These are phyloP conservation scores for Baorangia bicolor DNA, from an alignment of 768 basidiomycete species.

Conservation along the genomic window DNA sequence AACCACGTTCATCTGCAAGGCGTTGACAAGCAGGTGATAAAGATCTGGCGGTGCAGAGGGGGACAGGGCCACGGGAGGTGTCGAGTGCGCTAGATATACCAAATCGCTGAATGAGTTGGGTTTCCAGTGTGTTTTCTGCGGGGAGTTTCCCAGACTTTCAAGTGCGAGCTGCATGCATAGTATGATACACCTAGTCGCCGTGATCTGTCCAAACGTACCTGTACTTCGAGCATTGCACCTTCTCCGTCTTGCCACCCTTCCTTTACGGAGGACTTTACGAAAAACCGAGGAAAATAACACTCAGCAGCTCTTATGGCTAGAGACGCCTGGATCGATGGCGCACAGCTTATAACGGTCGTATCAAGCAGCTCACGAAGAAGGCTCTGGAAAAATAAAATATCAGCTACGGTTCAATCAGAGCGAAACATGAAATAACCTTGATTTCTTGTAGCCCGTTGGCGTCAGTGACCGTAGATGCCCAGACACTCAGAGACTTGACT, in stretches of 20 bases:
- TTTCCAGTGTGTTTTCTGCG: constrained; percentile 6
- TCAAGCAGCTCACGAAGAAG: constrained; percentile 36
- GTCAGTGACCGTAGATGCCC: constrained; percentile 11
- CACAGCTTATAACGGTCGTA: constrained; percentile 34
- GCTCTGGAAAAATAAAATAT: constrained; percentile 21
- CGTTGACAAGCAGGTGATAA: constrained; percentile 44
- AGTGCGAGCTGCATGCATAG: constrained; percentile 31
- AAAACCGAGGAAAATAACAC: constrained; percentile 44
- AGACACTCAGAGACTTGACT: constrained; percentile 12
- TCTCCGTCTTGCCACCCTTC: constrained; percentile 43
- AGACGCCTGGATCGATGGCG: constrained; percentile 40
- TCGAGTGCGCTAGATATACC: constrained; percentile 25
- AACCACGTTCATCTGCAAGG: constrained; percentile 51
- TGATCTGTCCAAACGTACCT: constrained; percentile 36
- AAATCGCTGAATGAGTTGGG: constrained; percentile 29
- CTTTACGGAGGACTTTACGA: constrained; percentile 32
- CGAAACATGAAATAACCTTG: constrained; percentile 15
- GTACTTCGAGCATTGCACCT: constrained; percentile 32
- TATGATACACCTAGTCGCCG: neutral
- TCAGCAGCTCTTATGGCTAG: constrained; percentile 50
- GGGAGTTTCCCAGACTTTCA: constrained; percentile 27
- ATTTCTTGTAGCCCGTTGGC: constrained; percentile 5
- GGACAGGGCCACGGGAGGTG: constrained; percentile 15
- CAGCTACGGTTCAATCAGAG: neutral
- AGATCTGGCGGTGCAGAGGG: constrained; percentile 25